These are phyloP conservation scores for Dillenia turbinata DNA, from an alignment of 164 flowering plant species.

Conservation along the genomic window DNA sequence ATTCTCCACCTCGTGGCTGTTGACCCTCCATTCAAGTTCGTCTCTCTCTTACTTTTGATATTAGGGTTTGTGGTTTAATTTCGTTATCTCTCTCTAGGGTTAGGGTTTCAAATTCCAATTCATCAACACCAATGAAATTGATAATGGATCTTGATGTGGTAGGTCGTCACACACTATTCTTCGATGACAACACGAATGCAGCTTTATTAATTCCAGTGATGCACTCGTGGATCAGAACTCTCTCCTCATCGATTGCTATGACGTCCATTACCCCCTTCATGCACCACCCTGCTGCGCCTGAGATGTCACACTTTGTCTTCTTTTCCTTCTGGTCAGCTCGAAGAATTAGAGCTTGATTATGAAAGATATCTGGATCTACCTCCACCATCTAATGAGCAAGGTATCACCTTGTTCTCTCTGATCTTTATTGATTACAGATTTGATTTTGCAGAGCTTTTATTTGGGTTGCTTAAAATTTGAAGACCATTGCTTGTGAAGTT, in stretches of 20 bases:
- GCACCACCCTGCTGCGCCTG: constrained; percentile 45
- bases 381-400: constrained; percentile 28
- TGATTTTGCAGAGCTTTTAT: too few species aligned
- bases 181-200: constrained; percentile 83
- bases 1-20: too few species aligned
- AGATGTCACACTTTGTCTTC: constrained; percentile 27
- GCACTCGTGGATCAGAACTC: constrained; percentile 88
- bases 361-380: constrained; percentile 77
- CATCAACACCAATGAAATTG: too few species aligned
- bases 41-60: too few species aligned
- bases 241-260: constrained; percentile 86
- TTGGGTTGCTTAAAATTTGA: too few species aligned
- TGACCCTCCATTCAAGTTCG: too few species aligned
- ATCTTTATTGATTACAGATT: too few species aligned
- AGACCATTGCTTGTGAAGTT: constrained; percentile 63
- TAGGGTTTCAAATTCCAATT: too few species aligned
- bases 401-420: too few species aligned
- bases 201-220: constrained; percentile 68
- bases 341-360: constrained; percentile 50
- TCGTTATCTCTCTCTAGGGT: too few species aligned
- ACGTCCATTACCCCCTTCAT: constrained; percentile 87
- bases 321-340: constrained; percentile 1
- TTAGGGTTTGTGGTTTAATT: too few species aligned
- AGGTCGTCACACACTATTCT: constrained; percentile 84
- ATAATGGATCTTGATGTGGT: constrained; percentile 63